Evolutionary conservation across 345 rosid species (phyloP), one percentile per base, ranked within the genome.

Genomic region (Triadica sebifera): DNA sequence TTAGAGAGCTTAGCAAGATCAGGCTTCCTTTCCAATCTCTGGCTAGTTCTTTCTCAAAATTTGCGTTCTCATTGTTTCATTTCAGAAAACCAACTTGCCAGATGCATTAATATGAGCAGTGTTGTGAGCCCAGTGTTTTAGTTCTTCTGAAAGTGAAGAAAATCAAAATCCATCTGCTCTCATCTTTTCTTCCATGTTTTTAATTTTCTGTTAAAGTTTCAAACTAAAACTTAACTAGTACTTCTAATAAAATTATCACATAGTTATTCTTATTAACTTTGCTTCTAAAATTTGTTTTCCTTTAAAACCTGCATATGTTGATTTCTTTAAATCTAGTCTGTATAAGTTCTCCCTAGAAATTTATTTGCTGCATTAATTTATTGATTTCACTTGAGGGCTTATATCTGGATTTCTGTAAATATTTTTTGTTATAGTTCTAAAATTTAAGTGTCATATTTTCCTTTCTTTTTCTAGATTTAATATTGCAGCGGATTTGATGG

Each of bases 401-500:
- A 50, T 57, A 34, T 56, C 37, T 29, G 12, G 65, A 12, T 71
- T 71, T 60, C 43, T 25, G 53, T 39, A 3, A 60, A 65, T 72
- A 10, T 60, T 5, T 24, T 25, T 12, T 25, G 29, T 51, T 12
- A 8, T 25, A 52, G 68, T 67, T 74, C 62, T 72, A 61, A 59
- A 61, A 47, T 13, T 46, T 39, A 52, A 19, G 58, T 66, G 55
- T 67, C 12, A 12, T 62, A 13, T 12, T 73, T 71, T 45, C 43
- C 17, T 73, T 57, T 78, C 17, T 74, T 68, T 65, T 70, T 69
- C 55, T 76, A 95, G 99, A 80, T 95, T 95, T 85, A 95, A 95
- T 75, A 95, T 95, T 73, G 99, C 96, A 10, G 89, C 97, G 69
- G 98, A 95, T 84, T 86, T 95, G 79, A 81, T 90, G 64, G 86